A percentile compares a stretch with the other conserved stretches of the same genome.
These are phyloP conservation scores for Datura wrightii DNA, from an alignment of 257 asterid genomes.

Conservation along the genomic window DNA sequence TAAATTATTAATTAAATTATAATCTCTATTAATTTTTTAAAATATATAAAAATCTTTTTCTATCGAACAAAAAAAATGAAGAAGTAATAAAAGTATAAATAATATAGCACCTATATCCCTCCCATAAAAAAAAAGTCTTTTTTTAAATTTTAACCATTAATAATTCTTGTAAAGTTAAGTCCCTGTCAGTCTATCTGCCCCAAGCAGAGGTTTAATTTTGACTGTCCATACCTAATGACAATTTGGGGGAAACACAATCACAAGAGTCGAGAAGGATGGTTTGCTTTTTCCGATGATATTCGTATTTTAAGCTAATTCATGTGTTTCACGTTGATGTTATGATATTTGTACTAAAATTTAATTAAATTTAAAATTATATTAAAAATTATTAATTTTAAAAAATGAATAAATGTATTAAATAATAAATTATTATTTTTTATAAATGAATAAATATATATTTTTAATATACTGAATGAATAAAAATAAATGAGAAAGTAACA, in stretches of 20 bases:
- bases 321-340: neutral
- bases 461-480: too few species aligned
- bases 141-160: neutral
- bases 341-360: neutral
- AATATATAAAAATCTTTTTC: too few species aligned
- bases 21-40: too few species aligned
- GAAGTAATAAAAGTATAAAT: neutral
- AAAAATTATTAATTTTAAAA: fast-evolving
- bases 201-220: neutral
- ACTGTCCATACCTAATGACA: neutral
- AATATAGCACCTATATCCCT: too few species aligned
- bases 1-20: too few species aligned
- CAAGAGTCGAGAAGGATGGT: neutral
- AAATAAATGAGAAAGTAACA: too few species aligned
- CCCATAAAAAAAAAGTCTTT: neutral
- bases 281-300: neutral
- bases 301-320: neutral
- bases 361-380: neutral
- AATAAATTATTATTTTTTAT: too few species aligned
- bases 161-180: neutral
- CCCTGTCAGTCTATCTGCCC: neutral
- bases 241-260: neutral
- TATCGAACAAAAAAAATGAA: too few species aligned
- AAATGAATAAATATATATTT: too few species aligned
- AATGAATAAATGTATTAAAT: too few species aligned